phyloP scores from a whole-genome alignment of 768 basidiomycete species.

The Tylopilus intermedius region DNA sequence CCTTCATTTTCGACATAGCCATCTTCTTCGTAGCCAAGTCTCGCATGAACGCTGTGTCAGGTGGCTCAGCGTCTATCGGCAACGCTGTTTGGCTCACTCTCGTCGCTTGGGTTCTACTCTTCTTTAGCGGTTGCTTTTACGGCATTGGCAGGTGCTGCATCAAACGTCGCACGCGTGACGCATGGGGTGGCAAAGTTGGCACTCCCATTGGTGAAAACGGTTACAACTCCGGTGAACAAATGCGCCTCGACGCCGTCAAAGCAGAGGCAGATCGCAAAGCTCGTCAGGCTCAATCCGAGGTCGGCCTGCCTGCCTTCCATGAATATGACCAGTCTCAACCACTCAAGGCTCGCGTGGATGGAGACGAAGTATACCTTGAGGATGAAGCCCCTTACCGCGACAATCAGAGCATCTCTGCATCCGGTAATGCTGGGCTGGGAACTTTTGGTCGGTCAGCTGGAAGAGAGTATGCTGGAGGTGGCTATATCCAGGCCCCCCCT shows the following conservation, averaged over 20 bases:
- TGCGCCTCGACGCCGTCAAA: constrained; percentile 81
- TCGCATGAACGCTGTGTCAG: constrained; percentile 67
- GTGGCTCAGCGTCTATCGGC: constrained; percentile 79
- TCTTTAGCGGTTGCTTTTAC: constrained; percentile 89
- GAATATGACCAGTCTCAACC: constrained; percentile 62
- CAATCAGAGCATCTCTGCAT: constrained; percentile 21
- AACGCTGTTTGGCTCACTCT: constrained; percentile 89
- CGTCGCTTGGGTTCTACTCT: constrained; percentile 77
- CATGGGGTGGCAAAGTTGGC: constrained; percentile 35
- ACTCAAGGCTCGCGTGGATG: constrained; percentile 54
- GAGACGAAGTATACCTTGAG: constrained; percentile 54
- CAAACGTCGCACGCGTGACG: constrained; percentile 44
- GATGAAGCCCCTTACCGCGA: constrained; percentile 38
- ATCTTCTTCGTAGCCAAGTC: constrained; percentile 87
- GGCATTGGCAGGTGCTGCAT: constrained; percentile 82
- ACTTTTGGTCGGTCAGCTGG: constrained; percentile 31
- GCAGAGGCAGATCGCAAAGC: constrained; percentile 84
- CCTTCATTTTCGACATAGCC: constrained; percentile 90
- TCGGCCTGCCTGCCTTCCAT: constrained; percentile 69
- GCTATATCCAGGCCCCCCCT: constrained; percentile 59
- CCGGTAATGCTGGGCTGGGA: constrained; percentile 22
- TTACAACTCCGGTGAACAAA: constrained; percentile 47
- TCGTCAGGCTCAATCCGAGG: constrained; percentile 51
- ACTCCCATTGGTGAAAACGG: constrained; percentile 25
- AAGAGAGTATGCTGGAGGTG: constrained; percentile 40